A percentile compares a stretch with the other conserved stretches of the same genome.
phyloP scores from a whole-genome alignment of 306 rosid species.

The Canavalia ensiformis region DNA sequence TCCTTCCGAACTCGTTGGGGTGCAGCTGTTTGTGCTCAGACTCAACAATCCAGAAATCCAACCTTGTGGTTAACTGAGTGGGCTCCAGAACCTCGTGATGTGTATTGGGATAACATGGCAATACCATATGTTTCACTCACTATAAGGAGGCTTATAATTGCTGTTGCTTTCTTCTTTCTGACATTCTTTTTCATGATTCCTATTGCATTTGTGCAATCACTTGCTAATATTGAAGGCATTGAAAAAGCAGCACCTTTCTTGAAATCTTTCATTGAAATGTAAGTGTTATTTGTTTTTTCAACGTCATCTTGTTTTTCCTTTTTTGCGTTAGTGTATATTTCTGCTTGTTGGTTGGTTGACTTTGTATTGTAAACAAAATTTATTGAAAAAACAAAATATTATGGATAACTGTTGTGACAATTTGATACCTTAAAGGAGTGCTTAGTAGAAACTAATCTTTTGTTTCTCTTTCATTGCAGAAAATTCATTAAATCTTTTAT shows the following conservation, averaged over 20 bases:
- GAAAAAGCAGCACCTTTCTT: slow-evolving; percentile 87
- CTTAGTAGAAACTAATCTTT: slow-evolving; percentile 6
- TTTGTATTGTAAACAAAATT: slow-evolving; percentile 18
- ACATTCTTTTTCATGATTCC: slow-evolving; percentile 99
- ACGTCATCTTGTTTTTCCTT: neutral
- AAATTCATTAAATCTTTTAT: slow-evolving; percentile 74
- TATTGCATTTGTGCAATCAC: slow-evolving; percentile 94
- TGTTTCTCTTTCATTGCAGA: slow-evolving; percentile 59
- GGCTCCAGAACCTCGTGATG: slow-evolving; percentile 98
- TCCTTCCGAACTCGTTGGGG: slow-evolving; percentile 95
- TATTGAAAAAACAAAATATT: slow-evolving; percentile 28
- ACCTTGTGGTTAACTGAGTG: slow-evolving; percentile 94
- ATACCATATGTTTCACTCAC: slow-evolving; percentile 92
- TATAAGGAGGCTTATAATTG: slow-evolving; percentile 83
- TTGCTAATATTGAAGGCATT: slow-evolving; percentile 91
- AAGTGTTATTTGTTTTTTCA: slow-evolving; percentile 38
- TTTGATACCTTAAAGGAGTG: slow-evolving; percentile 15
- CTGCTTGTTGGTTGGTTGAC: slow-evolving; percentile 17
- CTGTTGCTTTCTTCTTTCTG: slow-evolving; percentile 96
- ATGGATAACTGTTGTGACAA: slow-evolving; percentile 27
- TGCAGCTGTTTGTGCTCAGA: slow-evolving; percentile 97
- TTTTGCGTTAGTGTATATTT: neutral
- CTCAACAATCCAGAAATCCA: slow-evolving; percentile 92
- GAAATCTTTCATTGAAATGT: slow-evolving; percentile 79
- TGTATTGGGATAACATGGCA: slow-evolving; percentile 94